Percentiles rank a stretch among this genome's conserved stretches.
phyloP scores from a whole-genome alignment of 345 rosid genomes.

The Reutealis trisperma region DNA sequence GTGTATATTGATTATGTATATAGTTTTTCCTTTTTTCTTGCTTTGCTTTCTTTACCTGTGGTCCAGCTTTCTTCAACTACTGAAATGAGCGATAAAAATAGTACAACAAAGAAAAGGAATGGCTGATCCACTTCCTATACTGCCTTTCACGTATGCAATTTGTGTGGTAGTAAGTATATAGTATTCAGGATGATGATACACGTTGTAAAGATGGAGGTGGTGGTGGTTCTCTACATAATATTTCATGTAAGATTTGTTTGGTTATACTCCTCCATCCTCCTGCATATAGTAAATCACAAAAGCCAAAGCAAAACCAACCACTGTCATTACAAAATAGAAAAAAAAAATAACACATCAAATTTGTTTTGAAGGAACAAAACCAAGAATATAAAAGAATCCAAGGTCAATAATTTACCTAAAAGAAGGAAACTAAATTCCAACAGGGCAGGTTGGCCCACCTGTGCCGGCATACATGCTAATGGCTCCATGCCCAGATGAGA shows the following conservation, averaged over 20 bases:
- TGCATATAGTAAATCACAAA: slow-evolving; percentile 21
- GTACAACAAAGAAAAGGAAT: slow-evolving; percentile 41
- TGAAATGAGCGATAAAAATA: slow-evolving; percentile 32
- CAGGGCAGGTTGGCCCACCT: slow-evolving; percentile 61
- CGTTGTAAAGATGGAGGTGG: slow-evolving; percentile 21
- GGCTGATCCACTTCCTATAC: slow-evolving; percentile 53
- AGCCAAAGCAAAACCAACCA: slow-evolving; percentile 7
- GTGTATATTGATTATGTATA: slow-evolving; percentile 12
- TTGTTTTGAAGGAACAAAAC: background rate
- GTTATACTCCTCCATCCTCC: slow-evolving; percentile 37
- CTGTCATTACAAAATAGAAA: background rate
- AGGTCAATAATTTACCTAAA: slow-evolving; percentile 33
- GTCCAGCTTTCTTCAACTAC: slow-evolving; percentile 43
- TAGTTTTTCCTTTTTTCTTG: background rate
- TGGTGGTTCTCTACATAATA: slow-evolving; percentile 37
- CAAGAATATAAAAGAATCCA: slow-evolving; percentile 19
- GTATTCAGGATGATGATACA: slow-evolving; percentile 8
- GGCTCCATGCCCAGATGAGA: slow-evolving; percentile 44
- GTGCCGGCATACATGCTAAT: slow-evolving; percentile 40
- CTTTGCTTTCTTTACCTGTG: slow-evolving; percentile 33
- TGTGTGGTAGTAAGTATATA: slow-evolving; percentile 52
- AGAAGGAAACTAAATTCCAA: slow-evolving; percentile 64
- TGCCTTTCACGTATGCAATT: slow-evolving; percentile 47
- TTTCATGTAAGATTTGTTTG: slow-evolving; percentile 38
- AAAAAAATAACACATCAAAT: background rate